Conservation (phyloP, 805 yeast genomes). For the Yarrowia deformans region DNA sequence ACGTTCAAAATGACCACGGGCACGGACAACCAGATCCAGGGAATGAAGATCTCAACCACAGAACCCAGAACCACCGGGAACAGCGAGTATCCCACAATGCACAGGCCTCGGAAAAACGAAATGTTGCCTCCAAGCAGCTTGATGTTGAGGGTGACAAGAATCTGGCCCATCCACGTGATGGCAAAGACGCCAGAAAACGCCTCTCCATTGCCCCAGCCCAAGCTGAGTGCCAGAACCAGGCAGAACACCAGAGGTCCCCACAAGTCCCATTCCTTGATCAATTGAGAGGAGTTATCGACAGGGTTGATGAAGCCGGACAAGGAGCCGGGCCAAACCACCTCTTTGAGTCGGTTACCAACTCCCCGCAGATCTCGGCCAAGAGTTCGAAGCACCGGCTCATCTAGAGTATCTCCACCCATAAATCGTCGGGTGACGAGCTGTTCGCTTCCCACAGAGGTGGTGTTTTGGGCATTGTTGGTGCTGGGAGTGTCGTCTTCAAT, state of each 20-base stretch:
- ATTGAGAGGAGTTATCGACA: conserved; percentile 25
- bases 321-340: conserved; percentile 54
- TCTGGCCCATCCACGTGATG: conserved; percentile 67
- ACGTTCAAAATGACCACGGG: conserved; percentile 54
- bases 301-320: conserved; percentile 44
- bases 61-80: conserved; percentile 66
- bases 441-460: conserved; percentile 46
- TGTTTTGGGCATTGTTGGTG: background rate
- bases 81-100: conserved; percentile 73
- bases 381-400: conserved; percentile 70
- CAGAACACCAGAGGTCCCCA: conserved; percentile 77
- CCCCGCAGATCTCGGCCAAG: conserved; percentile 57
- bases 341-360: conserved; percentile 55
- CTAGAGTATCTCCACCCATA: conserved; percentile 74
- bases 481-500: conserved; percentile 23
- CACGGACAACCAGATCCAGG: conserved; percentile 58
- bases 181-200: conserved; percentile 67
- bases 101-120: conserved; percentile 70
- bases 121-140: conserved; percentile 68
- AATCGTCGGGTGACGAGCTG: conserved; percentile 57
- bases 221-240: conserved; percentile 63
- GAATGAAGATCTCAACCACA: conserved; percentile 57
- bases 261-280: conserved; percentile 50
- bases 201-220: conserved; percentile 51
- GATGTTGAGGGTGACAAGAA: conserved; percentile 67